Evolutionary conservation across 306 rosid species (phyloP).

Genomic region (Cucurbita maxima): DNA sequence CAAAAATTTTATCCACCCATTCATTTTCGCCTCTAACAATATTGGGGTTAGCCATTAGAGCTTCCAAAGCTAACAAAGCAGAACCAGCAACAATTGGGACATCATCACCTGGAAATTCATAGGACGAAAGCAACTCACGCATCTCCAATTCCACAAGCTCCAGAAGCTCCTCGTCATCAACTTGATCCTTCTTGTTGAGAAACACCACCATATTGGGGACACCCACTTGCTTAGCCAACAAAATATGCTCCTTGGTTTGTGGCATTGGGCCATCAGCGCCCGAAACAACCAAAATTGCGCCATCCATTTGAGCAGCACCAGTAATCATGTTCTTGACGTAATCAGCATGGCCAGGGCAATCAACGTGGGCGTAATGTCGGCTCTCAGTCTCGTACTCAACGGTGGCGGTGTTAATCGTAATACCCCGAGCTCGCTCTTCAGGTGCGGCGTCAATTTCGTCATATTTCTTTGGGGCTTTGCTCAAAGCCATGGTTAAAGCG

Average conservation of each 20-base stretch:
- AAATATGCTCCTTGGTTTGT: constrained; percentile 65
- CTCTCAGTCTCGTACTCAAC: constrained; percentile 85
- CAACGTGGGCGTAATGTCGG: constrained; percentile 50
- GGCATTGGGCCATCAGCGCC: constrained; percentile 21
- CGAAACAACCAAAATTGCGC: constrained; percentile 26
- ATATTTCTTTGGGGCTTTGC: constrained; percentile 54
- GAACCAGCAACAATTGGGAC: constrained; percentile 66
- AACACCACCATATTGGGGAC: constrained; percentile 73
- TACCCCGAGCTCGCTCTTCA: constrained; percentile 77
- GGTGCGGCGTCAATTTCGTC: constrained; percentile 90
- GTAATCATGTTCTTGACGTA: constrained; percentile 38
- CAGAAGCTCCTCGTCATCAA: constrained; percentile 75
- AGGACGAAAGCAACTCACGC: constrained; percentile 56
- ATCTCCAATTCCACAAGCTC: constrained; percentile 73
- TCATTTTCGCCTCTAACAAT: constrained; percentile 48
- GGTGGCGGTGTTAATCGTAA: constrained; percentile 85
- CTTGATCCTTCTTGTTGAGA: constrained; percentile 72
- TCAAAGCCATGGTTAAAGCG: constrained; percentile 77
- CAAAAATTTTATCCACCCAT: constrained; percentile 80
- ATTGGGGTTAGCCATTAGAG: constrained; percentile 52
- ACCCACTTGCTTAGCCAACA: constrained; percentile 73
- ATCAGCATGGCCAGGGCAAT: constrained; percentile 37
- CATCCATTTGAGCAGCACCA: constrained; percentile 35
- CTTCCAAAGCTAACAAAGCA: constrained; percentile 62
- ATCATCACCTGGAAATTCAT: constrained; percentile 85